Base-by-base conservation (phyloP, 805 yeast genomes). In the Kuraishia ogatae region DNA sequence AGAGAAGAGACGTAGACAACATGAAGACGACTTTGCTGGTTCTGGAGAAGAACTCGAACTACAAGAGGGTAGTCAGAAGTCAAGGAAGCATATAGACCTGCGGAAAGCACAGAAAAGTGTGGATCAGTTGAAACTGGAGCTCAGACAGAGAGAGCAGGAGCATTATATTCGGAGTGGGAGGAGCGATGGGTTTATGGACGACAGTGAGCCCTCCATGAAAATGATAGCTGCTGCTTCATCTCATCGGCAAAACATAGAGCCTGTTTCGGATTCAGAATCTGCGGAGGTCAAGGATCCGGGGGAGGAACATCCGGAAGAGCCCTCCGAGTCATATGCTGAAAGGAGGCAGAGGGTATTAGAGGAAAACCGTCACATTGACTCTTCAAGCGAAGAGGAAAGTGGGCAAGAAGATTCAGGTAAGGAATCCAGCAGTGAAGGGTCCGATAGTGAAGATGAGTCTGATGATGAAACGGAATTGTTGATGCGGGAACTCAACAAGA, bases 391-490 rank as follows among this genome's bases (percentile, higher is more conserved):
- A 28, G 83, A 74, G 55, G 80, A 62, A n/a, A 52, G 55, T 7
- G 73, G 69, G 7, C 72, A 68, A 24, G 73, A 66, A 39, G 71
- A 67, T 21, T 61, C 62, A 15, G 68, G 61, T 19, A 66, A 60
- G 6, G 63, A 59, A 19, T 26, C 28, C 2, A 53, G 20, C 1
- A 43, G 53, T 23, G 56, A 49, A n/a, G 39, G 24, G 10, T 56
- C 55, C 28, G 46, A 54, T 17, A 57, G 55, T 28, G 49, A 53
- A 7, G 77, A 69, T 28, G 68, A 74, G 26, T 80, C 78, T 50
- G 71, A 75, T 52, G 84, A 80, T 43, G 83, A 79, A 26, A 83
- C 78, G n/a, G 83, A 75, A 39, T 87, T 68, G n/a, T 63, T 77
- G 2, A 49, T 75, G 28, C 58, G 62, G 55, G 80, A 78, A 56